Conservation (phyloP, 352 stramenopile genomes). For the Phytophthora foliorum region DNA sequence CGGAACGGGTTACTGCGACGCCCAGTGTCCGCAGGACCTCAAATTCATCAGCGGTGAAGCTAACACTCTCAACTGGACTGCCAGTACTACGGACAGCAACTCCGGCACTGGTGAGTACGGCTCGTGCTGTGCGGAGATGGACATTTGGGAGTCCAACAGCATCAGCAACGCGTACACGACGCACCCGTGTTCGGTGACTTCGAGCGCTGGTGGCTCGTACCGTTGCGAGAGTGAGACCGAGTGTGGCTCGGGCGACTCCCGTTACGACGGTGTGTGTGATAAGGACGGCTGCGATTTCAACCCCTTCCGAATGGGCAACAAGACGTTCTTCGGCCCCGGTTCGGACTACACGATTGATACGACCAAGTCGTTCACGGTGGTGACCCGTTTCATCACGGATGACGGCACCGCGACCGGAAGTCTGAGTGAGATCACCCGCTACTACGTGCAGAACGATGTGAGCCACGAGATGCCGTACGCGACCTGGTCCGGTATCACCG, state of each 20-base stretch:
- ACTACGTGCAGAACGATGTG: slow-evolving; percentile 28
- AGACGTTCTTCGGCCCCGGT: slow-evolving; percentile 37
- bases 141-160: slow-evolving; percentile 69
- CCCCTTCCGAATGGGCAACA: slow-evolving; percentile 41
- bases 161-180: slow-evolving; percentile 50
- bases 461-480: slow-evolving; percentile 28
- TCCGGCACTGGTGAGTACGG: slow-evolving; percentile 51
- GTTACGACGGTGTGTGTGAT: slow-evolving; percentile 34
- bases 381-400: slow-evolving; percentile 41
- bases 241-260: slow-evolving; percentile 16
- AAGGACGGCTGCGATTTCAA: slow-evolving; percentile 43
- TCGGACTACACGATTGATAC: slow-evolving; percentile 31
- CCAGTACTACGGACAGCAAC: slow-evolving; percentile 41
- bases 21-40: slow-evolving; percentile 62
- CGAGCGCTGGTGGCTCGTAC: slow-evolving; percentile 36
- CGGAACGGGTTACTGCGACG: slow-evolving; percentile 53
- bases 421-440: slow-evolving; percentile 28
- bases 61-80: slow-evolving; percentile 52
- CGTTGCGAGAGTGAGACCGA: slow-evolving; percentile 16
- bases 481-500: slow-evolving; percentile 18
- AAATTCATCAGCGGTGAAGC: slow-evolving; percentile 77
- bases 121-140: slow-evolving; percentile 66
- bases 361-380: slow-evolving; percentile 33
- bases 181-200: slow-evolving; percentile 41
- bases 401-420: slow-evolving; percentile 26